Conservation (phyloP, 1,139 yeast genomes). For the Hansenula lynferdii region DNA sequence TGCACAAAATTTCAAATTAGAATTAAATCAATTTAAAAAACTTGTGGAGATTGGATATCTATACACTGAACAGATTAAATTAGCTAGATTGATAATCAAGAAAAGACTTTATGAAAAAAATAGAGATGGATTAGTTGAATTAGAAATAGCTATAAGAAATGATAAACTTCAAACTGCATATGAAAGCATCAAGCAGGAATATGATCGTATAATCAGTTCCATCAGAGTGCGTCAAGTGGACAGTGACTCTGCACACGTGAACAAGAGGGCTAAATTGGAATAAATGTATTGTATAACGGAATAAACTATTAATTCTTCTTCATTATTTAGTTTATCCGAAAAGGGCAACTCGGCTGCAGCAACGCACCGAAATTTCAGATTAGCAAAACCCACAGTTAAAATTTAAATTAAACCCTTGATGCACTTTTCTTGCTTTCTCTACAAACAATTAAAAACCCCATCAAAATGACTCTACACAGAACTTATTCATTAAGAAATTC, state of each 20-base stretch:
- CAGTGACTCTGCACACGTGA: too few relatives aligned
- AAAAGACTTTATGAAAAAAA: conserved; percentile 71
- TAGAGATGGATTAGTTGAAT: conserved; percentile 64
- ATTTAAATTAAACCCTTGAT: not conserved
- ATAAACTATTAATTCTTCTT: too few relatives aligned
- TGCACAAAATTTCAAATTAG: conserved; percentile 49
- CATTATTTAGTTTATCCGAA: too few relatives aligned
- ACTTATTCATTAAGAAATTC: conserved; percentile 75
- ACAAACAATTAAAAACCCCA: not conserved
- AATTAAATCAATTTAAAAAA: conserved; percentile 72
- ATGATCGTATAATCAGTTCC: conserved; percentile 40
- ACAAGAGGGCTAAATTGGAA: too few relatives aligned
- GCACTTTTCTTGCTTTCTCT: not conserved
- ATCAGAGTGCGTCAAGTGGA: conserved; percentile 9
- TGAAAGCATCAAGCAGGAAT: conserved; percentile 63
- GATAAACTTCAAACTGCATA: conserved; percentile 78
- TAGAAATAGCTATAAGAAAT: conserved; percentile 56
- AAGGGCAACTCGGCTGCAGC: too few relatives aligned
- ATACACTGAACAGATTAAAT: conserved; percentile 28
- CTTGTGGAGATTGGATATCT: conserved; percentile 72
- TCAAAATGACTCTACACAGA: conserved; percentile 50
- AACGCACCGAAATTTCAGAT: too few relatives aligned
- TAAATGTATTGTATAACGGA: too few relatives aligned
- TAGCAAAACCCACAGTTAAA: too few relatives aligned
- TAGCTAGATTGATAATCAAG: conserved; percentile 58